phyloP scores from a whole-genome alignment of 116 monocot genomes.

The Posidonia oceanica region DNA sequence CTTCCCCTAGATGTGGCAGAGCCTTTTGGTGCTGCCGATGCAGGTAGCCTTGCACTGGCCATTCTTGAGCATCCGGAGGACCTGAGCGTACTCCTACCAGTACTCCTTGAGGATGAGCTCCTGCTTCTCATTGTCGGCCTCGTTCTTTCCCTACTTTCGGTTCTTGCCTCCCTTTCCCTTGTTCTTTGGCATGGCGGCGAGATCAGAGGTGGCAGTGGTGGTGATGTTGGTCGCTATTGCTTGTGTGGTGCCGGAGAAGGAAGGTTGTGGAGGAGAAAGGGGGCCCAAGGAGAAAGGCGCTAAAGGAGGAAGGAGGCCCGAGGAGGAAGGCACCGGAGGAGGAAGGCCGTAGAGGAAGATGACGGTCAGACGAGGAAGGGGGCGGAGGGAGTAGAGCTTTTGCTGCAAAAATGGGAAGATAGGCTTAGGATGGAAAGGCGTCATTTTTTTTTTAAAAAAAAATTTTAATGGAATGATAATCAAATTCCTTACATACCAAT shows the following conservation, averaged over 20 bases:
- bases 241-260: not conserved
- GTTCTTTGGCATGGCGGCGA: constrained; percentile 20
- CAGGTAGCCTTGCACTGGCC: constrained; percentile 35
- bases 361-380: too few relatives aligned
- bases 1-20: constrained; percentile 33
- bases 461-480: too few relatives aligned
- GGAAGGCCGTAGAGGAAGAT: too few relatives aligned
- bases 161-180: constrained; percentile 35
- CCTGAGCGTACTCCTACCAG: constrained; percentile 57
- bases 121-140: constrained; percentile 26
- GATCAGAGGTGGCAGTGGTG: not conserved
- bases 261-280: too few relatives aligned
- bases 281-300: too few relatives aligned
- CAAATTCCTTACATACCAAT: too few relatives aligned
- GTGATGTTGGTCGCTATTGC: not conserved
- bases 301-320: too few relatives aligned
- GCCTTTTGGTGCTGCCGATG: constrained; percentile 29
- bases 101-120: constrained; percentile 62
- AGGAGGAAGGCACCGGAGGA: too few relatives aligned
- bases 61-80: constrained; percentile 49
- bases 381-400: too few relatives aligned
- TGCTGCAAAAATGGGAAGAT: too few relatives aligned
- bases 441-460: too few relatives aligned
- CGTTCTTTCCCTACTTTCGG: constrained; percentile 28
- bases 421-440: too few relatives aligned